These are phyloP conservation scores for Gastrolobium bilobum DNA, from an alignment of 306 rosid species.

Conservation along the genomic window DNA sequence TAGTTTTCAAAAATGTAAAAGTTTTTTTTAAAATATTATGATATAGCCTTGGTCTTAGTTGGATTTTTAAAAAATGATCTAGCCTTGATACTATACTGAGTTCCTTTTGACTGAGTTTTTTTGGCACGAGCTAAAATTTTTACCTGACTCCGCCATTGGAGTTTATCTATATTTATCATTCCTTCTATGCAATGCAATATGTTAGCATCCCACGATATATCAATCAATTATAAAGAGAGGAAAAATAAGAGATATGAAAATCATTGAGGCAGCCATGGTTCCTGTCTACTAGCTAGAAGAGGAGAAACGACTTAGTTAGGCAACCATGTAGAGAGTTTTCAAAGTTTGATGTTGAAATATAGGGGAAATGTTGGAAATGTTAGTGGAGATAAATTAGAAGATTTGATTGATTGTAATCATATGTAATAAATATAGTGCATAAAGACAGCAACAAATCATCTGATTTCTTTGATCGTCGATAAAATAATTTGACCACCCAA, in stretches of 20 bases:
- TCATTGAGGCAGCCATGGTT: slow-evolving; percentile 32
- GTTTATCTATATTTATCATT: neutral
- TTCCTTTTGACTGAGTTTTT: too few relatives aligned
- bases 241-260: neutral
- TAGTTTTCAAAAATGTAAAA: too few relatives aligned
- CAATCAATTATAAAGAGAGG: neutral
- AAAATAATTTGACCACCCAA: too few relatives aligned
- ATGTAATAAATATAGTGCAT: neutral
- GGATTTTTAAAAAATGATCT: too few relatives aligned
- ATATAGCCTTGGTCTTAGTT: too few relatives aligned
- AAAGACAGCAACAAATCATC: too few relatives aligned
- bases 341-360: neutral
- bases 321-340: neutral
- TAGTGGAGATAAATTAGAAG: too few relatives aligned
- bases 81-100: too few relatives aligned
- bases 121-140: too few relatives aligned
- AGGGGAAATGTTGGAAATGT: neutral
- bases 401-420: neutral
- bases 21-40: too few relatives aligned
- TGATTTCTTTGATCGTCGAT: too few relatives aligned
- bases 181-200: neutral
- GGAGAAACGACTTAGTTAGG: slow-evolving; percentile 35
- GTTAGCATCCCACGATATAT: neutral
- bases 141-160: too few relatives aligned
- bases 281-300: neutral